Evolutionary conservation across 257 asterid species (phyloP), one percentile per base, ranked within the genome.

Genomic region (Coffea eugenioides): DNA sequence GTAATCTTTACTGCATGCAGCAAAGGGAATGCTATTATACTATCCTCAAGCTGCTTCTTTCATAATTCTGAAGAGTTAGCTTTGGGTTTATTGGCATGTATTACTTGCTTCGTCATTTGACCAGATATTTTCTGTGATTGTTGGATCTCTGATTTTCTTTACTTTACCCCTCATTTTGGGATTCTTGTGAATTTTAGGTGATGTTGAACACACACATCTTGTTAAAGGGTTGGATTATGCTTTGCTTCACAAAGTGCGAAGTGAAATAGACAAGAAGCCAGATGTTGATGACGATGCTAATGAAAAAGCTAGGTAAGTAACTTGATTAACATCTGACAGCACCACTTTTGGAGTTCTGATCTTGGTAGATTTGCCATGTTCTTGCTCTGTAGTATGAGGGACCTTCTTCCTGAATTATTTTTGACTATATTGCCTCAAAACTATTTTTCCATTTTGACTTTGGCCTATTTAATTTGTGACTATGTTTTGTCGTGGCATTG

Each of bases 181-280:
- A 61, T 90, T 69, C 48, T 87, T 73, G 49, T 86, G 79, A 75
- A 73, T 75, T 80, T 82, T 88, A 96, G 99, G 99, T 88, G 99
- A 96, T 87, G 98, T 96, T 80, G 98, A 96, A 87, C 99, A 96
- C 89, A 96, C 99, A 1, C 98, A 94, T 88, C 90, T 96, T 89
- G 98, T 96, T 65, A 96, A 96, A 86, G 99, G 99, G 81, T 82
- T 96, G 91, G 99, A 96, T 84, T 96, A 88, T 79, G 99, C 99
- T 67, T 92, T 96, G 82, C 98, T 96, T 81, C 80, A 96, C 86
- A 94, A 96, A 91, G 93, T 96, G 77, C 86, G 98, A 83, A 94
- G 99, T 91, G 98, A 96, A 88, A 92, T 92, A 75, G 99, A 84
- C 81, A 96, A 92, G 91, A 91, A 88, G 85, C 94, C 97, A 31